Evolutionary conservation across 2,329 filamentous ascomycete species (phyloP).

Genomic region (Talaromyces funiculosus): DNA sequence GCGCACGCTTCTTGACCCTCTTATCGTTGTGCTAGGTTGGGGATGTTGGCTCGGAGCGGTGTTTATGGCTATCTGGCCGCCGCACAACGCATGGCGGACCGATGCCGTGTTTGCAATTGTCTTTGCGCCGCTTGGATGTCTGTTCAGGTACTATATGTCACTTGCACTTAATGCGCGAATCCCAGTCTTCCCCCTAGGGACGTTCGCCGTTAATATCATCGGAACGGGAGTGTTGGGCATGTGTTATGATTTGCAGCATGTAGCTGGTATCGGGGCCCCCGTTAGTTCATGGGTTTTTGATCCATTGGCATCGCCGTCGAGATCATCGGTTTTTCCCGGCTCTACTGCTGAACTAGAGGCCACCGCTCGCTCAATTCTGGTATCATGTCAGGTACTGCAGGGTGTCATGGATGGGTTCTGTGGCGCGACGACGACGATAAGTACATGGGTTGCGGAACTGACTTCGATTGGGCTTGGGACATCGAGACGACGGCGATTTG

Average conservation of each 20-base stretch:
- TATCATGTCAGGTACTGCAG: constrained; percentile 62
- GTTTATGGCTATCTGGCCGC: constrained; percentile 65
- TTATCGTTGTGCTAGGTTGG: constrained; percentile 53
- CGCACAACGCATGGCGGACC: constrained; percentile 67
- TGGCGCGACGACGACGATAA: constrained; percentile 61
- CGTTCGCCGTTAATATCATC: constrained; percentile 73
- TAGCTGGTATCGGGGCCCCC: constrained; percentile 43
- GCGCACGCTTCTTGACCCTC: constrained; percentile 37
- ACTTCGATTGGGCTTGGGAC: constrained; percentile 36
- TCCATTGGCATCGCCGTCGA: constrained; percentile 27
- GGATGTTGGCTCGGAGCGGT: constrained; percentile 74
- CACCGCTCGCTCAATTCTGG: constrained; percentile 35
- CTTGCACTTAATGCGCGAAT: constrained; percentile 63
- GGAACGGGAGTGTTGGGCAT: constrained; percentile 71
- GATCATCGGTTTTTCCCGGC: background rate
- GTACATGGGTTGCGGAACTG: constrained; percentile 61
- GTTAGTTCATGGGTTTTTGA: constrained; percentile 17
- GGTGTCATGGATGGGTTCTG: constrained; percentile 64
- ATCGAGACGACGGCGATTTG: constrained; percentile 31
- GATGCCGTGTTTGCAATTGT: constrained; percentile 69
- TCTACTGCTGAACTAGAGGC: background rate
- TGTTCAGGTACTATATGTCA: constrained; percentile 68
- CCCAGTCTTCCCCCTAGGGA: constrained; percentile 73
- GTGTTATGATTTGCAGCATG: constrained; percentile 72
- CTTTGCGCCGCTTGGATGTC: constrained; percentile 75